Conservation (phyloP, 352 stramenopile species). For the Pythium sp. region DNA sequence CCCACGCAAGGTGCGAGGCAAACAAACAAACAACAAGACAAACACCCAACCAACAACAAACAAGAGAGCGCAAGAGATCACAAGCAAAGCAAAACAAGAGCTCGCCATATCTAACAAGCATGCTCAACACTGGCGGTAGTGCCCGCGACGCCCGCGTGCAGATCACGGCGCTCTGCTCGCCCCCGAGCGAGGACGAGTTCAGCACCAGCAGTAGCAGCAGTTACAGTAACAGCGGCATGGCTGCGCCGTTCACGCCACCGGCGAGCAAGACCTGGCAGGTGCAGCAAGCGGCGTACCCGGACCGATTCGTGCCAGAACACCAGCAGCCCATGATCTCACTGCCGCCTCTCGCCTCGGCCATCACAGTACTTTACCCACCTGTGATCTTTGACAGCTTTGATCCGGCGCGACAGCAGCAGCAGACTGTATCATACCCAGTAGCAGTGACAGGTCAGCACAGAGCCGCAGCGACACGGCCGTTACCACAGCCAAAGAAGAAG, state of each 20-base stretch:
- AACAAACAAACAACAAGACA: background rate
- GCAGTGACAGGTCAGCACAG: background rate
- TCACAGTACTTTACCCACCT: background rate
- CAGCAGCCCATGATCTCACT: background rate
- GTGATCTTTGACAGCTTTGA: background rate
- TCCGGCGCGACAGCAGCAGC: background rate
- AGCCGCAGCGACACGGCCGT: background rate
- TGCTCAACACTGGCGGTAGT: background rate
- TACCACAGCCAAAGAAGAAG: constrained; percentile 1
- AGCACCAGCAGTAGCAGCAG: background rate
- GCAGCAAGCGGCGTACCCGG: constrained; percentile 3
- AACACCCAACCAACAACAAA: background rate
- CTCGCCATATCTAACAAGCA: background rate
- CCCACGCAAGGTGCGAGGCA: too few species aligned
- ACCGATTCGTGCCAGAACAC: background rate
- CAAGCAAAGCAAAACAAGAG: background rate
- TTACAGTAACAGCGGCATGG: background rate
- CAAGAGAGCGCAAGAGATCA: background rate
- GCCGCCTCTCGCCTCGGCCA: background rate
- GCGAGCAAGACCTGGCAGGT: background rate
- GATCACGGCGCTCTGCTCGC: constrained; percentile 16
- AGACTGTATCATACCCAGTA: background rate
- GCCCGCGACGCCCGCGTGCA: constrained; percentile 14
- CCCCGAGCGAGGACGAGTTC: background rate
- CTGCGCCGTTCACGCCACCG: background rate